phyloP scores from a whole-genome alignment of 768 basidiomycete species.

The Phylloporus scabripes region DNA sequence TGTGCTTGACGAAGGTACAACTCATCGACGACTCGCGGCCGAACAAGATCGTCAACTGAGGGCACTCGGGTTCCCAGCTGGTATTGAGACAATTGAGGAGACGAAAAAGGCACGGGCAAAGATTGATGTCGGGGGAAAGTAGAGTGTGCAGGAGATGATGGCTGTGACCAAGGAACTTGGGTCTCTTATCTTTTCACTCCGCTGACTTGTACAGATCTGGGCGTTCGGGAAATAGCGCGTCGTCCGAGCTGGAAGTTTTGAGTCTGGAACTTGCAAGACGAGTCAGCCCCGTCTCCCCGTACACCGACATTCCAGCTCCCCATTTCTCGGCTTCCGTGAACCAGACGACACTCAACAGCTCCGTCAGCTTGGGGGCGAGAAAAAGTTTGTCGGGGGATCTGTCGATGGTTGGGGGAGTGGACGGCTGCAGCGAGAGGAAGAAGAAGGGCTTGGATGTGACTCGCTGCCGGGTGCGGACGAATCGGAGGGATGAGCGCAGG shows the following conservation, averaged over 20 bases:
- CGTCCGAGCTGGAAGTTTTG: background rate
- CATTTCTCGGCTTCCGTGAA: constrained; percentile 28
- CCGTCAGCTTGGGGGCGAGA: constrained; percentile 43
- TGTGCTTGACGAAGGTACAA: constrained; percentile 25
- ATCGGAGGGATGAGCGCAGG: background rate
- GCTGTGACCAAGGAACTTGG: constrained; percentile 2
- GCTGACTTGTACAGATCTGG: background rate
- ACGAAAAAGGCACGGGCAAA: constrained; percentile 30
- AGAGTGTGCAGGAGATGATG: background rate
- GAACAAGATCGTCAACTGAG: constrained; percentile 42
- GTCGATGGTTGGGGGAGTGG: constrained; percentile 2
- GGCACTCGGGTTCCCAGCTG: constrained; percentile 45
- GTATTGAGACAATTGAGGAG: constrained; percentile 29
- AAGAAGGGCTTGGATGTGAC: background rate
- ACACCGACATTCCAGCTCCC: constrained; percentile 14
- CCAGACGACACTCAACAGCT: constrained; percentile 36
- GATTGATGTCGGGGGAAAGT: constrained; percentile 25
- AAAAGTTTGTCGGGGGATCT: constrained; percentile 40
- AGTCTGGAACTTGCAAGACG: background rate
- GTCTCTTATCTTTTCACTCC: background rate
- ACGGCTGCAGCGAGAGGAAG: background rate
- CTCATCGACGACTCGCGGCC: constrained; percentile 32
- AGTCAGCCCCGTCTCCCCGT: background rate
- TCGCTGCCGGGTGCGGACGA: constrained; percentile 7
- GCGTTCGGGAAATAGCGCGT: background rate